Base-by-base conservation (phyloP, 2,329 filamentous ascomycete species). In the Pseudofabraea citricarpa region DNA sequence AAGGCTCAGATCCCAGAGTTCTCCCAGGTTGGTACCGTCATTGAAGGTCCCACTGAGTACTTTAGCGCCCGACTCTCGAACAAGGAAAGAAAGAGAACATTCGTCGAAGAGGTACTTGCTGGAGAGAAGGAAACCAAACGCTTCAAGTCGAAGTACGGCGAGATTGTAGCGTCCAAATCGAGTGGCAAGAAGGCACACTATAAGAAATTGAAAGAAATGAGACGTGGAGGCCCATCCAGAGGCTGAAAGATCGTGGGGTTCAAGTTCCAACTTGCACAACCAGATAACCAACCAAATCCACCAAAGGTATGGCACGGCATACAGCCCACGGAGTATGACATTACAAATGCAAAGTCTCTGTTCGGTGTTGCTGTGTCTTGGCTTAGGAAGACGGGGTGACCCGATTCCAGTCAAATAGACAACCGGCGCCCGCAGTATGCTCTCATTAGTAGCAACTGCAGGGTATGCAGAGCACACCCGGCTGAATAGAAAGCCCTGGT, bases 101-200 rank as follows among this genome's bases (percentile, higher is more conserved):
- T 98, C 44, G 79, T 93, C 2, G 88, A 95, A 51, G 90, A 96
- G 61, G 78, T 93, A 3, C 71, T 96, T 55, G 78, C 81, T 19
- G 70, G 75, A 33, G 83, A 89, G 63, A 71, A 77, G 40, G 65
- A 76, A 47, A 82, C 72, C 35, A 74, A 75, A 47, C 85, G 87
- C 55, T 93, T 96, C 70, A 89, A 87, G 72, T 77, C 74, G 58
- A 96, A 95, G 66, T 97, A 95, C 65, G 75, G 79, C 44, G 83
- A 91, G 45, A 88, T 97, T 39, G 90, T 96, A 62, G 74, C 74
- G 40, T 75, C 76, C 49, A 97, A 95, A 68, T 79, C 77, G 19
- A 95, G 87, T 56, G 93, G 93, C 41, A 94, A 89, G 71, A 96
- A 91, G 67, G 82, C 78, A 1, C 85, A 87, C 57, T 97, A 96